Conservation (phyloP, 371 early-diverging fungal species). For the Apophysomyces variabilis region DNA sequence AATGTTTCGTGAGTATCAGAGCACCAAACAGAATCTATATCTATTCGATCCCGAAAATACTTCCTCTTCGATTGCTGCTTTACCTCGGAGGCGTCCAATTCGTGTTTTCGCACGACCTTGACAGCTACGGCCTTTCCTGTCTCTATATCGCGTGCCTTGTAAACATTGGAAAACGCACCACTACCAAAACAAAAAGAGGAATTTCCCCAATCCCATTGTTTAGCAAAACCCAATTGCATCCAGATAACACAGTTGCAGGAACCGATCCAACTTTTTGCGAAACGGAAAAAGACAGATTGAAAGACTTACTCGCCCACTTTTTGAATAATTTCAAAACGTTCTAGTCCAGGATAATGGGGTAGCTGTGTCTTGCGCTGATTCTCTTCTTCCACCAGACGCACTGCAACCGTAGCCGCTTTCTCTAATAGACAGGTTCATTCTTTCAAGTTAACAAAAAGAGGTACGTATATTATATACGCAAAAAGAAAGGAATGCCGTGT, state of each 20-base stretch:
- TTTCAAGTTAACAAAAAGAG: too few relatives aligned
- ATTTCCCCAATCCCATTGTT: neutral
- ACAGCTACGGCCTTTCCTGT: constrained; percentile 75
- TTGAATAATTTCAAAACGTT: constrained; percentile 60
- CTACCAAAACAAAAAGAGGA: constrained; percentile 27
- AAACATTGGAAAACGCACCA: constrained; percentile 87
- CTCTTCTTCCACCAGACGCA: constrained; percentile 40
- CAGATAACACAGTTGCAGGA: too few relatives aligned
- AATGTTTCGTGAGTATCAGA: neutral
- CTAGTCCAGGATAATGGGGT: constrained; percentile 61
- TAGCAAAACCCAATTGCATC: neutral
- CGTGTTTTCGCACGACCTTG: constrained; percentile 79
- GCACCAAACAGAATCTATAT: neutral
- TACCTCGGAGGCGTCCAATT: constrained; percentile 64
- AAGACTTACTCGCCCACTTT: constrained; percentile 76
- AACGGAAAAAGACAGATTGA: neutral
- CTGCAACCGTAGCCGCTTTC: constrained; percentile 23
- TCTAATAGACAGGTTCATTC: neutral
- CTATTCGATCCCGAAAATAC: neutral
- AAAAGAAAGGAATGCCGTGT: too few relatives aligned
- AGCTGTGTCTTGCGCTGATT: constrained; percentile 39
- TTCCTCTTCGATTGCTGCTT: neutral
- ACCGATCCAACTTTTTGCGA: too few relatives aligned
- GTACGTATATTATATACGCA: too few relatives aligned
- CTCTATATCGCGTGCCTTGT: constrained; percentile 65